Conservation (phyloP, 768 basidiomycete genomes). For the Collybia nuda region DNA sequence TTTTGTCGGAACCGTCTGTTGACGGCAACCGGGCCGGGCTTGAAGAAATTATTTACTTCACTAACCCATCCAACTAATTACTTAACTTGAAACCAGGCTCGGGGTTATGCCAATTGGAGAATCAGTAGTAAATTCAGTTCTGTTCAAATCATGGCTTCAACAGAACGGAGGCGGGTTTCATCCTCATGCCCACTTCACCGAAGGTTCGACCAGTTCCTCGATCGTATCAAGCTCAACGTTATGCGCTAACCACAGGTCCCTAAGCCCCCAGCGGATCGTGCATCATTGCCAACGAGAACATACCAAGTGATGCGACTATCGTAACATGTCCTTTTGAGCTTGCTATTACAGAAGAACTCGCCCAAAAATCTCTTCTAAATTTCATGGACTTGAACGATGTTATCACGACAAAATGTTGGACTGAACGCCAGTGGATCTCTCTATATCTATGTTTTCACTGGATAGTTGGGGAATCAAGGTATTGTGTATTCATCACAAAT, state of each 20-base stretch:
- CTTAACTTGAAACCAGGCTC: too few relatives aligned
- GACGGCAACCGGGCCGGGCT: neutral
- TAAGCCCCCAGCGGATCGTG: conserved; percentile 46
- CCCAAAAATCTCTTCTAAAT: conserved; percentile 40
- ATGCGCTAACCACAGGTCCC: conserved; percentile 2
- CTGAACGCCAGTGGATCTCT: conserved; percentile 67
- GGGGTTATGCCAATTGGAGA: conserved; percentile 17
- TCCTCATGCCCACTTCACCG: conserved; percentile 36
- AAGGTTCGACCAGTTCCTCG: conserved; percentile 36
- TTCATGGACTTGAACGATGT: conserved; percentile 31
- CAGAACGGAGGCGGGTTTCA: conserved; percentile 53
- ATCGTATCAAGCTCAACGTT: conserved; percentile 2
- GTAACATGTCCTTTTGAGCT: conserved; percentile 70
- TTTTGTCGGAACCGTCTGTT: neutral
- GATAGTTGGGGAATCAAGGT: conserved; percentile 44
- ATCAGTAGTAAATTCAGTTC: conserved; percentile 4
- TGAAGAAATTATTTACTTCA: neutral
- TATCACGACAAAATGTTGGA: conserved; percentile 37
- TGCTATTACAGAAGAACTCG: conserved; percentile 55
- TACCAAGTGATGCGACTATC: conserved; percentile 52
- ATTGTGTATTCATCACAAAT: conserved; percentile 7
- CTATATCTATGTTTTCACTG: conserved; percentile 68
- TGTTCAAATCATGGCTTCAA: conserved; percentile 51
- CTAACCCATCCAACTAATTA: too few relatives aligned
- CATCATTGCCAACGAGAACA: conserved; percentile 45